phyloP scores from a whole-genome alignment of 139 green algal genomes.

The Closterium sp. region DNA sequence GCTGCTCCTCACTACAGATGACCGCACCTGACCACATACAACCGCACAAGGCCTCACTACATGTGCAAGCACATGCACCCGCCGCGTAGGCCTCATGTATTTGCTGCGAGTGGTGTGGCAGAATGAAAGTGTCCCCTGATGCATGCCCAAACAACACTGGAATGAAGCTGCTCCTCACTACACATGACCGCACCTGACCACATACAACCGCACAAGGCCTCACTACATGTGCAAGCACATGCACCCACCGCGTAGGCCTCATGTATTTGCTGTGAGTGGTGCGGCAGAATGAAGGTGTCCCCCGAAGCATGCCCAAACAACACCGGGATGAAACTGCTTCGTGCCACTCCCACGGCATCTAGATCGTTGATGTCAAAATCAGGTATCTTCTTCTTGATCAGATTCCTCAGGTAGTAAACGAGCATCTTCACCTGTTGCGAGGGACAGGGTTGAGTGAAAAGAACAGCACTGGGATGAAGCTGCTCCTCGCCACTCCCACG shows the following conservation, averaged over 20 bases:
- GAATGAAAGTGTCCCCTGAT: constrained; percentile 77
- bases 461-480: background rate
- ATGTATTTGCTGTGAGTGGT: constrained; percentile 66
- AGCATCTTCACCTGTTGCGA: background rate
- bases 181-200: background rate
- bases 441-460: too few relatives aligned
- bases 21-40: background rate
- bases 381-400: background rate
- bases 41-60: background rate
- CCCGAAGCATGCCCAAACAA: constrained; percentile 85
- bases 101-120: constrained; percentile 65
- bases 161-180: background rate
- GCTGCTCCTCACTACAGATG: background rate
- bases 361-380: constrained; percentile 49
- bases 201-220: background rate
- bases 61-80: background rate
- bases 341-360: constrained; percentile 15
- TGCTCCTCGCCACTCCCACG: background rate
- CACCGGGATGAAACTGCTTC: constrained; percentile 69
- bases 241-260: constrained; percentile 20
- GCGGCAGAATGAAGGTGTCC: constrained; percentile 77
- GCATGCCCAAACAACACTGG: constrained; percentile 83
- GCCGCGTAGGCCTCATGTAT: constrained; percentile 30
- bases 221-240: too few relatives aligned
- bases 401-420: background rate